Conservation (phyloP, 2,329 filamentous ascomycete genomes). For the Metarhizium humberi region DNA sequence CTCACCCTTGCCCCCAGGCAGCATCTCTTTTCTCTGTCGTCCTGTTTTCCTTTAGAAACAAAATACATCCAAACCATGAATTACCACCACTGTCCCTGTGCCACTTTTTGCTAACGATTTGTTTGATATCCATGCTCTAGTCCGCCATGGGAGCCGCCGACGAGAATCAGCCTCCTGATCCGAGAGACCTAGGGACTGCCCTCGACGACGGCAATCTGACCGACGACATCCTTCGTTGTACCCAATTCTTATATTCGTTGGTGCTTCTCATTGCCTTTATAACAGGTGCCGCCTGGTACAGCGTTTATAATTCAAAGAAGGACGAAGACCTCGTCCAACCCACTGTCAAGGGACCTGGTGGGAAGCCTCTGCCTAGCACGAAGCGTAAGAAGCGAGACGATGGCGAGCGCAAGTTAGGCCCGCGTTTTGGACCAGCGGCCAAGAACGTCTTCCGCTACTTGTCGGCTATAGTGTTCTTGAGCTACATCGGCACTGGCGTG, state of each 20-base stretch:
- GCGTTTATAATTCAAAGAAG: constrained; percentile 40
- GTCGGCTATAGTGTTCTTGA: constrained; percentile 59
- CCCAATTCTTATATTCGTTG: constrained; percentile 43
- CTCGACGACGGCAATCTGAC: constrained; percentile 18
- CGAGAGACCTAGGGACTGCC: constrained; percentile 12
- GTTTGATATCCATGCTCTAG: constrained; percentile 10
- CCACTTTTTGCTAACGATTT: background rate
- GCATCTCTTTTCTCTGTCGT: background rate
- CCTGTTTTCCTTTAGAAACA: background rate
- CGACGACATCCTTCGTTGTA: constrained; percentile 34
- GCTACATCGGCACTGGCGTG: constrained; percentile 66
- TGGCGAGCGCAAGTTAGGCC: constrained; percentile 33
- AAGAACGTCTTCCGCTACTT: constrained; percentile 70
- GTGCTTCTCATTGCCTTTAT: constrained; percentile 45
- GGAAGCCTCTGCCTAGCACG: constrained; percentile 70
- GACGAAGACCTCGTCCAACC: constrained; percentile 37
- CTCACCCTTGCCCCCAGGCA: background rate
- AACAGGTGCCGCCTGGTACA: constrained; percentile 40
- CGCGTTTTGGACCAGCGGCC: constrained; percentile 53
- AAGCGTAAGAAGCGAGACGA: constrained; percentile 46
- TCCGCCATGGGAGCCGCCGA: constrained; percentile 27
- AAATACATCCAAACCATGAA: background rate
- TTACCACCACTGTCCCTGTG: background rate
- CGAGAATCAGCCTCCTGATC: constrained; percentile 18
- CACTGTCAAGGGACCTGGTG: constrained; percentile 65